phyloP scores from a whole-genome alignment of 2,329 filamentous ascomycete species.

The Bipolaris cookei region DNA sequence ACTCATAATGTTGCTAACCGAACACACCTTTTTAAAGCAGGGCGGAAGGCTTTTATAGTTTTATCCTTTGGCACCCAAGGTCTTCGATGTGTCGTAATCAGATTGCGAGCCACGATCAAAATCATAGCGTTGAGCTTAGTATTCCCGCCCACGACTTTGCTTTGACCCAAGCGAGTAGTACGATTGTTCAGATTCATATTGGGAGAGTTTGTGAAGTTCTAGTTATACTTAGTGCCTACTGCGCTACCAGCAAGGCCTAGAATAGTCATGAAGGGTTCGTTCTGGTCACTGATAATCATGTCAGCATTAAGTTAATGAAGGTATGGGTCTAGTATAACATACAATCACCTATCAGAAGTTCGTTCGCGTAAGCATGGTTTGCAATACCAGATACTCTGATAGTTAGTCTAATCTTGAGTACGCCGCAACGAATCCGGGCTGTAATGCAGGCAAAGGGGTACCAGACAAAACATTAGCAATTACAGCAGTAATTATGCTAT shows the following conservation, averaged over 20 bases:
- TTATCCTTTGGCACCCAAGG: conserved; percentile 36
- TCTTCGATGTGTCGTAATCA: conserved; percentile 42
- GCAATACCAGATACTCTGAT: too few relatives aligned
- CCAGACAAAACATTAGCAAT: too few relatives aligned
- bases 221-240: conserved; percentile 34
- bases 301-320: conserved; percentile 10
- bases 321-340: background rate
- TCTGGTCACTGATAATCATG: conserved; percentile 20
- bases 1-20: background rate
- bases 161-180: conserved; percentile 26
- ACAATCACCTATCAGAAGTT: too few relatives aligned
- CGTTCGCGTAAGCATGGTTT: too few relatives aligned
- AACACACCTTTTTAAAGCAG: conserved; percentile 30
- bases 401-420: too few relatives aligned
- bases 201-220: conserved; percentile 29
- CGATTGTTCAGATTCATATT: conserved; percentile 21
- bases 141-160: conserved; percentile 33
- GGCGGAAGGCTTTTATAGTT: conserved; percentile 35
- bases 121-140: conserved; percentile 50
- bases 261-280: conserved; percentile 31
- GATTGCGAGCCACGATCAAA: conserved; percentile 37
- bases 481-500: too few relatives aligned
- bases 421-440: too few relatives aligned
- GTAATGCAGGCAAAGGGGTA: too few relatives aligned
- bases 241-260: conserved; percentile 33